Conservation (phyloP, 345 rosid genomes). For the Diplotaxis tenuifolia region DNA sequence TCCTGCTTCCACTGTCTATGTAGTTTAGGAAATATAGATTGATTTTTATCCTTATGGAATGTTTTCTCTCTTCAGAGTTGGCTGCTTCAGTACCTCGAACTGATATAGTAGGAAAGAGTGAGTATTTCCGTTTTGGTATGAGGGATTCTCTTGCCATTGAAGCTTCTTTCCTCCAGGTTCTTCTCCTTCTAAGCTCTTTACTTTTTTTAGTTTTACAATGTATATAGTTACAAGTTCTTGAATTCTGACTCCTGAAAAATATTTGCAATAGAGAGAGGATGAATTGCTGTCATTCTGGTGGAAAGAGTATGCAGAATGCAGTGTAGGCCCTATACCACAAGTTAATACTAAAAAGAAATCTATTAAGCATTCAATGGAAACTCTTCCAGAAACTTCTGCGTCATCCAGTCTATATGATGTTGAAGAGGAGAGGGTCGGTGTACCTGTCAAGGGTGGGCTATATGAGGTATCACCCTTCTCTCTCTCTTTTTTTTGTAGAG, state of each 20-base stretch:
- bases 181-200: background rate
- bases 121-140: slow-evolving; percentile 90
- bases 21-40: no score
- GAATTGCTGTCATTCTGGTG: slow-evolving; percentile 95
- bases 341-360: slow-evolving; percentile 40
- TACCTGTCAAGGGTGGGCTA: slow-evolving; percentile 96
- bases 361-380: slow-evolving; percentile 31
- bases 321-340: slow-evolving; percentile 72
- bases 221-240: no score
- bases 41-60: no score
- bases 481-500: background rate
- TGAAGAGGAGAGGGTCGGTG: slow-evolving; percentile 97
- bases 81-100: slow-evolving; percentile 85
- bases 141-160: slow-evolving; percentile 98
- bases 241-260: background rate
- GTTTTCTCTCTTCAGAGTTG: slow-evolving; percentile 48
- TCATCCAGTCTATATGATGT: slow-evolving; percentile 48
- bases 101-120: slow-evolving; percentile 85
- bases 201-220: no score
- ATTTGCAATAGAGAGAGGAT: slow-evolving; percentile 69
- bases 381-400: slow-evolving; percentile 39
- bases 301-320: slow-evolving; percentile 98
- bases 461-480: slow-evolving; percentile 60
- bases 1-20: background rate
- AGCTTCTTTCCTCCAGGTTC: slow-evolving; percentile 92